phyloP scores from a whole-genome alignment of 352 stramenopile species.

The Globisporangium spinosum region DNA sequence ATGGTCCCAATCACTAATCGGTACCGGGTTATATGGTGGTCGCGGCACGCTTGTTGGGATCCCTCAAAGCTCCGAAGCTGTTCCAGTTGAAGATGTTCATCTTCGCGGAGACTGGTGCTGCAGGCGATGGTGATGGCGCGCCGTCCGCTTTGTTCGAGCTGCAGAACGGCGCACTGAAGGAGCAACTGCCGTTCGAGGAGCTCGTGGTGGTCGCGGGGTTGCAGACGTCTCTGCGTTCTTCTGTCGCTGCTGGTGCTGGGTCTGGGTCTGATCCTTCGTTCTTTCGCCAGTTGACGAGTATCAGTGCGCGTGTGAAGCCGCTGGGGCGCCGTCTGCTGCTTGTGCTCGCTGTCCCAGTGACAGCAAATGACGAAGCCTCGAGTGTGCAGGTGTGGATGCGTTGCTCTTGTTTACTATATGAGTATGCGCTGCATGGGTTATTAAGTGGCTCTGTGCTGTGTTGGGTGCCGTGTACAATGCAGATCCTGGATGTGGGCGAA shows the following conservation, averaged over 20 bases:
- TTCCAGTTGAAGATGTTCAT: constrained; percentile 36
- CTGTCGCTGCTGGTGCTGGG: neutral
- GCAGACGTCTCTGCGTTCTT: neutral
- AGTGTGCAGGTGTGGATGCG: constrained; percentile 19
- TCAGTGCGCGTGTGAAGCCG: constrained; percentile 54
- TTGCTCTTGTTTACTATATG: constrained; percentile 13
- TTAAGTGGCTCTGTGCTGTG: neutral
- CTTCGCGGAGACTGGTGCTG: constrained; percentile 19
- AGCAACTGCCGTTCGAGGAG: constrained; percentile 53
- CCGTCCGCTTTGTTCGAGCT: constrained; percentile 22
- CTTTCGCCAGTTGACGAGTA: constrained; percentile 48
- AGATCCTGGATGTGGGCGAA: constrained; percentile 64
- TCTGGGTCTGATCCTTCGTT: neutral
- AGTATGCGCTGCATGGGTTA: too few relatives aligned
- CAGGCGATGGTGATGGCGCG: constrained; percentile 8
- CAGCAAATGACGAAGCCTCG: neutral
- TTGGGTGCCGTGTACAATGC: neutral
- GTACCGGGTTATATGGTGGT: neutral
- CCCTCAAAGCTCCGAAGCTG: neutral
- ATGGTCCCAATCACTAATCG: too few relatives aligned
- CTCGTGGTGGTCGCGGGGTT: constrained; percentile 45
- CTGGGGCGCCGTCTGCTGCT: constrained; percentile 38
- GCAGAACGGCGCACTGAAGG: constrained; percentile 38
- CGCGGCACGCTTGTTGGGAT: neutral
- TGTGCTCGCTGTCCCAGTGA: constrained; percentile 37